phyloP scores from a whole-genome alignment of 805 yeast species.

The Candida suzukii region DNA sequence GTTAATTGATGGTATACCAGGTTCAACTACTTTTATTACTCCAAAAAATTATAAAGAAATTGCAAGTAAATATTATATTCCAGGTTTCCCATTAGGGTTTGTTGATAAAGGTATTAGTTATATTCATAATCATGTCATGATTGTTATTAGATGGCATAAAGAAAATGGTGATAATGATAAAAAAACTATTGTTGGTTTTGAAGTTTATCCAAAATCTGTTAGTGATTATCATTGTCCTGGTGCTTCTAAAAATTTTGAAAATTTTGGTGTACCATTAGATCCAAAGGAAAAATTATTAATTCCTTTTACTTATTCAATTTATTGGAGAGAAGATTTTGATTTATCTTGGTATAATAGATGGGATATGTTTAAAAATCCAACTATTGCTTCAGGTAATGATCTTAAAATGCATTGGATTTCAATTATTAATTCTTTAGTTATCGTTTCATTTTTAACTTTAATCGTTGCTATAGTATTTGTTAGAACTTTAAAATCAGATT shows the following conservation, averaged over 20 bases:
- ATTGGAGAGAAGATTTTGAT: slow-evolving; percentile 77
- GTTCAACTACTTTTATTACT: slow-evolving; percentile 74
- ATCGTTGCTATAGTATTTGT: slow-evolving; percentile 60
- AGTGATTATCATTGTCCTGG: slow-evolving; percentile 67
- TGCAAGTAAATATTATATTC: slow-evolving; percentile 57
- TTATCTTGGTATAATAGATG: slow-evolving; percentile 65
- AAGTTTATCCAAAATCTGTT: slow-evolving; percentile 81
- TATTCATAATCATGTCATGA: slow-evolving; percentile 73
- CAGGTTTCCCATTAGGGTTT: slow-evolving; percentile 83
- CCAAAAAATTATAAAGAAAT: slow-evolving; percentile 42
- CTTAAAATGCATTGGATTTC: slow-evolving; percentile 73
- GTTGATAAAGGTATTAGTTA: slow-evolving; percentile 52
- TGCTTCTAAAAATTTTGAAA: slow-evolving; percentile 50
- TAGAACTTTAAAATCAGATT: slow-evolving; percentile 46
- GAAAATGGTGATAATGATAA: slow-evolving; percentile 30
- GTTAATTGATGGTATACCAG: slow-evolving; percentile 79
- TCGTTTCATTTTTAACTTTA: slow-evolving; percentile 53
- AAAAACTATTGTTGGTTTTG: slow-evolving; percentile 77
- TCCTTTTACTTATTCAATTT: slow-evolving; percentile 80
- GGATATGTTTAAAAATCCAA: slow-evolving; percentile 45
- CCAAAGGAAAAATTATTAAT: slow-evolving; percentile 36
- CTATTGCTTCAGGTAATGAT: slow-evolving; percentile 41
- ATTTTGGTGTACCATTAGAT: slow-evolving; percentile 44
- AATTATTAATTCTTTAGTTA: slow-evolving; percentile 60
- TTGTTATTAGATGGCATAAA: slow-evolving; percentile 67